Percentiles rank a stretch among this genome's conserved stretches.
These are phyloP conservation scores for Debaryomyces sp. DNA, from an alignment of 1,139 yeast species.

Conservation along the genomic window DNA sequence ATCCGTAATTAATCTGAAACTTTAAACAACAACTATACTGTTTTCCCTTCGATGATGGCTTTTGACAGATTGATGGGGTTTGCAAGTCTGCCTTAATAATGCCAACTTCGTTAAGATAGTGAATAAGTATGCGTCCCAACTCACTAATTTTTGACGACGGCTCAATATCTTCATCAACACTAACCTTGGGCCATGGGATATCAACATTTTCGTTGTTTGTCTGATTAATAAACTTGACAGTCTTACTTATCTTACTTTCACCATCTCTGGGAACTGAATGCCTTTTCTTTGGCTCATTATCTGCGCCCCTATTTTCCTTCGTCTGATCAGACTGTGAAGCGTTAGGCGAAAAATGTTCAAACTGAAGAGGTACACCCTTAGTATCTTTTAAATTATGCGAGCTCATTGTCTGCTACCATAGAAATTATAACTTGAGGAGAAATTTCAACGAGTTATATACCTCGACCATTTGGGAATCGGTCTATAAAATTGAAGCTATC, in stretches of 20 bases:
- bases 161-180: slow-evolving; percentile 1
- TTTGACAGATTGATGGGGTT: background rate
- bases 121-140: slow-evolving; percentile 10
- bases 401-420: background rate
- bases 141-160: slow-evolving; percentile 10
- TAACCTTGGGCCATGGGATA: slow-evolving; percentile 3
- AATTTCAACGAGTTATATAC: background rate
- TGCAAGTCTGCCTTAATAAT: background rate
- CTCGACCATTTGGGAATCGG: background rate
- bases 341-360: background rate
- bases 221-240: background rate
- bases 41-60: background rate
- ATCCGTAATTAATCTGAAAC: slow-evolving; percentile 4
- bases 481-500: slow-evolving; percentile 1
- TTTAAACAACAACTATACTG: slow-evolving; percentile 7
- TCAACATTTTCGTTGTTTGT: background rate
- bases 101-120: slow-evolving; percentile 7
- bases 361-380: background rate
- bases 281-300: background rate
- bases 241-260: background rate
- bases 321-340: background rate
- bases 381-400: background rate
- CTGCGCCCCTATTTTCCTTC: background rate
- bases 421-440: background rate
- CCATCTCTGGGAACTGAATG: background rate